These are phyloP conservation scores for Pseudisothecium myosuroides DNA, from an alignment of 225 moss, liverwort and hornwort genomes.

Conservation along the genomic window DNA sequence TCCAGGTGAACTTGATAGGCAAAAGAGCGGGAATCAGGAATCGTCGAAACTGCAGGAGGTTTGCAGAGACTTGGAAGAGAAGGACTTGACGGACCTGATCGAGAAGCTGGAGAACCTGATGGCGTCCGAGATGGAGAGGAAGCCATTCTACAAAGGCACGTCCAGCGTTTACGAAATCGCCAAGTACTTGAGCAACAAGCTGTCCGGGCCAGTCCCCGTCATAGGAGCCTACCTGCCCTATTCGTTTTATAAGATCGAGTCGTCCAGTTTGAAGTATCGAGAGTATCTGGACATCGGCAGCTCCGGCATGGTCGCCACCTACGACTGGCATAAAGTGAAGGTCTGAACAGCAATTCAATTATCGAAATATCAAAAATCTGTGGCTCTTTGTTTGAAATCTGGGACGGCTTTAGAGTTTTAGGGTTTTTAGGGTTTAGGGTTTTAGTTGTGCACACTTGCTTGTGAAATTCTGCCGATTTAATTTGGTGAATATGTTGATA, in stretches of 20 bases:
- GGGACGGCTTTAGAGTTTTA: background rate
- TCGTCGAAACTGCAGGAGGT: background rate
- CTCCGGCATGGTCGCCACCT: conserved; percentile 1
- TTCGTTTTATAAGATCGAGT: background rate
- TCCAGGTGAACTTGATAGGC: background rate
- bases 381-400: background rate
- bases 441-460: background rate
- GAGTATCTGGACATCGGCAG: background rate
- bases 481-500: background rate
- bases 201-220: background rate
- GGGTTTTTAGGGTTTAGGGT: background rate
- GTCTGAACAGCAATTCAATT: background rate
- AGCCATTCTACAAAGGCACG: background rate
- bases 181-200: background rate
- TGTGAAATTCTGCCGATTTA: background rate
- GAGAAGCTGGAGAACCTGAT: background rate
- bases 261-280: background rate
- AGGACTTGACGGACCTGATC: background rate
- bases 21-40: background rate
- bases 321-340: background rate
- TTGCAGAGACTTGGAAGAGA: background rate
- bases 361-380: background rate
- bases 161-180: background rate
- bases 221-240: background rate
- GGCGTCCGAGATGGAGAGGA: background rate